Conservation (phyloP, 768 basidiomycete genomes). For the Suillus discolor region DNA sequence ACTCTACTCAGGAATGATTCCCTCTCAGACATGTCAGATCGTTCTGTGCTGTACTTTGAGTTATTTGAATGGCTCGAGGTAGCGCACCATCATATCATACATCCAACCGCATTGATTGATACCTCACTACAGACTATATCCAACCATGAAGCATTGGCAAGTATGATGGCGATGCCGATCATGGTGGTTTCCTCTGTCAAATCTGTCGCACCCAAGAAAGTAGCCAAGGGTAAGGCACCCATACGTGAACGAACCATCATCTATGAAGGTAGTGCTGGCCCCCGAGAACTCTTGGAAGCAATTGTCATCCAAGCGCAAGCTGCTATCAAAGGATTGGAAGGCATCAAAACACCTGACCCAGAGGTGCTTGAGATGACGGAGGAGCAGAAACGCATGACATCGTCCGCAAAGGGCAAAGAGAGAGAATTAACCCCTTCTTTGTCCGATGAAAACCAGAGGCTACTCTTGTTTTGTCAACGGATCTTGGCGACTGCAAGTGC, state of each 20-base stretch:
- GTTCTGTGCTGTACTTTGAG: conserved; percentile 82
- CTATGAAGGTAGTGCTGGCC: conserved; percentile 90
- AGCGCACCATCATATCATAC: conserved; percentile 15
- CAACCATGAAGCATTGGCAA: conserved; percentile 88
- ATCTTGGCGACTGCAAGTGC: conserved; percentile 81
- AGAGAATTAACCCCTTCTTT: conserved; percentile 37
- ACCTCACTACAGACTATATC: conserved; percentile 72
- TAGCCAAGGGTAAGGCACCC: conserved; percentile 44
- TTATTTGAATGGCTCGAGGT: conserved; percentile 93
- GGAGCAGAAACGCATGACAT: conserved; percentile 86
- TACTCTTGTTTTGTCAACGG: conserved; percentile 81
- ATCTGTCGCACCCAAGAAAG: conserved; percentile 58
- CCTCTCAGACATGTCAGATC: conserved; percentile 91
- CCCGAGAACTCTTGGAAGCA: conserved; percentile 88
- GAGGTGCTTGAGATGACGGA: conserved; percentile 75
- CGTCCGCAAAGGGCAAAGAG: conserved; percentile 68
- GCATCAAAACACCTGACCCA: conserved; percentile 51
- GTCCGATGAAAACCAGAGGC: conserved; percentile 76
- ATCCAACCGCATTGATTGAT: conserved; percentile 10
- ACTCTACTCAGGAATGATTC: conserved; percentile 90
- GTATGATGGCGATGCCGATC: conserved; percentile 97
- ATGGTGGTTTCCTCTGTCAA: conserved; percentile 81
- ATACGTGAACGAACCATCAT: conserved; percentile 81
- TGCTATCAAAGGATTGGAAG: conserved; percentile 85
- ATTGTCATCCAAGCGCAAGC: conserved; percentile 93